Percentiles rank a stretch among this genome's conserved stretches.
Evolutionary conservation across 2,329 filamentous ascomycete species (phyloP).

Genomic region (Penicillium verrucosum): DNA sequence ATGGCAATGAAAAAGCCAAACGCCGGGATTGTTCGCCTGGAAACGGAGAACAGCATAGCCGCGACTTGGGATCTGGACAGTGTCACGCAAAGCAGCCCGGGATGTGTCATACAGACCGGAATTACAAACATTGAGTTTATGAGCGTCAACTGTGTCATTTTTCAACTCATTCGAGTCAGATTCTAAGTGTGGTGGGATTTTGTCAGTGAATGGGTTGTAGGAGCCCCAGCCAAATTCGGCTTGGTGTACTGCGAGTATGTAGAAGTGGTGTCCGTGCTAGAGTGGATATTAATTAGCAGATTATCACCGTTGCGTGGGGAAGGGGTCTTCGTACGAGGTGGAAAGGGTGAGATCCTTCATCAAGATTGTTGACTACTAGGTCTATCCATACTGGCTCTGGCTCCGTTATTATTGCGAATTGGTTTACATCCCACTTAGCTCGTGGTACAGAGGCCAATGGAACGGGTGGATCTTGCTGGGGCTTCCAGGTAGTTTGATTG

Average conservation of each 20-base stretch:
- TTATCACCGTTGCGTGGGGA: not conserved
- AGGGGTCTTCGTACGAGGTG: conserved; percentile 40
- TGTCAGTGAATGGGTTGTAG: conserved; percentile 36
- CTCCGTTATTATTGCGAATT: conserved; percentile 38
- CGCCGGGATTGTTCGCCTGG: conserved; percentile 52
- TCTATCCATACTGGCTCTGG: conserved; percentile 43
- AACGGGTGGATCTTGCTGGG: conserved; percentile 34
- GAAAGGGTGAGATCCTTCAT: conserved; percentile 51
- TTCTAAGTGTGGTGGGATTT: conserved; percentile 21
- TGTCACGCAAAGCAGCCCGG: conserved; percentile 51
- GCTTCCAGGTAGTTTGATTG: conserved; percentile 48
- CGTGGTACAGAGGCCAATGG: conserved; percentile 37
- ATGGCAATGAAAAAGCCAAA: conserved; percentile 53
- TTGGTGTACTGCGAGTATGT: conserved; percentile 30
- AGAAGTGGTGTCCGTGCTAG: conserved; percentile 39
- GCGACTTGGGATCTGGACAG: conserved; percentile 52
- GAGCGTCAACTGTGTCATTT: conserved; percentile 18
- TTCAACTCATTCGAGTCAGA: not conserved
- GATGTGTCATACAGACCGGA: conserved; percentile 31
- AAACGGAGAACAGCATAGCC: conserved; percentile 57
- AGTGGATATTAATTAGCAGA: not conserved
- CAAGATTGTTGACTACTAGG: conserved; percentile 51
- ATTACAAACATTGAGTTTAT: conserved; percentile 18
- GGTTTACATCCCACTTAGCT: conserved; percentile 42
- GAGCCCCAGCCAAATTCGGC: conserved; percentile 37